These are phyloP conservation scores for Colletotrichum cordylinicola DNA, from an alignment of 2,329 filamentous ascomycete species.

Conservation along the genomic window DNA sequence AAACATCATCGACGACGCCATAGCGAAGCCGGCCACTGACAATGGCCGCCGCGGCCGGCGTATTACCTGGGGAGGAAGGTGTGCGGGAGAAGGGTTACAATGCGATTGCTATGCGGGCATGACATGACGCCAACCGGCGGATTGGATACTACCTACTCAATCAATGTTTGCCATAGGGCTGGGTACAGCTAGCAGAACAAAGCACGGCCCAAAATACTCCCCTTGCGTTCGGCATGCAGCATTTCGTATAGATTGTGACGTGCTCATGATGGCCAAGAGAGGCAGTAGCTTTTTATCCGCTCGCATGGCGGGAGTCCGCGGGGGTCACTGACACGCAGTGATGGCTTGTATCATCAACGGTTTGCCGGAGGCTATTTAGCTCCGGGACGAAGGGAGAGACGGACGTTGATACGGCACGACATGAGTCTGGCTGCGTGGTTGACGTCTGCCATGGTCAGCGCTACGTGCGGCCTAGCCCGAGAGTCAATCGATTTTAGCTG, in stretches of 20 bases:
- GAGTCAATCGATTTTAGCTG: not conserved
- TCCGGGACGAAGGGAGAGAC: not conserved
- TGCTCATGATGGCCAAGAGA: not conserved
- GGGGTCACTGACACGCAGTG: not conserved
- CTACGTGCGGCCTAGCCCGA: not conserved
- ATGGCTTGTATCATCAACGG: not conserved
- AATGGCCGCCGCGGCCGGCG: not conserved
- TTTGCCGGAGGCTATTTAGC: not conserved
- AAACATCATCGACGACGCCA: not conserved
- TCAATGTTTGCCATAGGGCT: not conserved
- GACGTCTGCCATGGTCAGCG: not conserved
- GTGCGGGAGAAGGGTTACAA: not conserved
- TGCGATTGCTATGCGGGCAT: not conserved
- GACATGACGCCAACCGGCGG: not conserved
- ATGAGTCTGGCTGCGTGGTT: not conserved
- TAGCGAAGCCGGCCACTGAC: not conserved
- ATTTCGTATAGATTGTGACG: not conserved
- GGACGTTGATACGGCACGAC: not conserved
- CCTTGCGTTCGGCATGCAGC: not conserved
- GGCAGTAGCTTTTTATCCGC: not conserved
- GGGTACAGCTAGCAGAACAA: not conserved
- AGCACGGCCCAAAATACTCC: not conserved
- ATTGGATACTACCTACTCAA: not conserved
- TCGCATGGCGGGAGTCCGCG: not conserved
- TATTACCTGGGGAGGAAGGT: not conserved